These are phyloP conservation scores for Fusarium poae DNA, from an alignment of 2,329 filamentous ascomycete genomes.

Conservation along the genomic window DNA sequence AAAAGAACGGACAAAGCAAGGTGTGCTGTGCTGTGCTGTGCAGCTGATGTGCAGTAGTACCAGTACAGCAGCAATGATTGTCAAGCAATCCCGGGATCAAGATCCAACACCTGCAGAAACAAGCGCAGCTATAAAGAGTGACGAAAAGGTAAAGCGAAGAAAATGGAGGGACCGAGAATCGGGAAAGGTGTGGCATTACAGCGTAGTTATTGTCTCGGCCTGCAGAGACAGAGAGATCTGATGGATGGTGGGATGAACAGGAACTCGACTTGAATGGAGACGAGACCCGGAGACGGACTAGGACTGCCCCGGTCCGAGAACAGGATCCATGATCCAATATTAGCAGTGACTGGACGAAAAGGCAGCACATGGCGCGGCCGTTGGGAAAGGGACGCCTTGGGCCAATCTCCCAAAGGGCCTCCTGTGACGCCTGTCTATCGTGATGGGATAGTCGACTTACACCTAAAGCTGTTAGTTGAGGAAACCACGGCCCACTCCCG, in stretches of 20 bases:
- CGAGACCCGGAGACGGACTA: constrained; percentile 42
- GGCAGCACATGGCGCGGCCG: constrained; percentile 42
- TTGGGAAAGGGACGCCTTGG: constrained; percentile 36
- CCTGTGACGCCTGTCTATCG: constrained; percentile 46
- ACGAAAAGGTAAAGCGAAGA: constrained; percentile 16
- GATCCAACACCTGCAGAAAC: constrained; percentile 19
- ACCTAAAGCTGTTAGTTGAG: constrained; percentile 12
- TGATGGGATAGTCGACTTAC: constrained; percentile 47
- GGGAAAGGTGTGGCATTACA: constrained; percentile 36
- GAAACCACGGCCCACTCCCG: constrained; percentile 30
- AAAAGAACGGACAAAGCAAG: constrained; percentile 10
- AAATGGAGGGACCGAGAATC: constrained; percentile 18
- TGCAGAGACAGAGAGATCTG: constrained; percentile 43
- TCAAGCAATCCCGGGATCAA: constrained; percentile 26
- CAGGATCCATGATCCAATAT: constrained; percentile 14
- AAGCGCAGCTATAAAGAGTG: constrained; percentile 21
- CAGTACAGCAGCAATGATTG: constrained; percentile 18
- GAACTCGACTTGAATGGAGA: constrained; percentile 28
- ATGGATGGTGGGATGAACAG: constrained; percentile 31
- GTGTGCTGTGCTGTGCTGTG: constrained; percentile 19
- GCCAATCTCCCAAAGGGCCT: constrained; percentile 47
- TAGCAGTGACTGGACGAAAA: constrained; percentile 44
- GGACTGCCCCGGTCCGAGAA: constrained; percentile 38
- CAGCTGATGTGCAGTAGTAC: constrained; percentile 22
- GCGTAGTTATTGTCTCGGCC: constrained; percentile 30